Evolutionary conservation across 192 early-diverging fungal species (phyloP).

Genomic region (Obelidium mucronatum): DNA sequence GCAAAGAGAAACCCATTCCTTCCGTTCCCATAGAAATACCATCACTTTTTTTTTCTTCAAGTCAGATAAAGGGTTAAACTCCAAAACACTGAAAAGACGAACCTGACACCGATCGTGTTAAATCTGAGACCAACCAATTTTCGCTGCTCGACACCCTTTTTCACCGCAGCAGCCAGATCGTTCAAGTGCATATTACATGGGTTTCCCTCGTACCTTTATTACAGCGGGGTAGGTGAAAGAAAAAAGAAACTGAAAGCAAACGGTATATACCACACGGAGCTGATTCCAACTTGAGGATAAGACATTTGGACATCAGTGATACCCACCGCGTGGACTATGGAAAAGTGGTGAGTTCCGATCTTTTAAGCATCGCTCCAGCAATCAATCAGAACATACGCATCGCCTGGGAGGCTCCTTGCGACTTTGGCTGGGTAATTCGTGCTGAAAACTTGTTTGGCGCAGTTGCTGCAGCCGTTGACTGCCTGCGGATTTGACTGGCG

Average conservation of each 20-base stretch:
- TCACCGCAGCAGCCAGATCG: constrained; percentile 87
- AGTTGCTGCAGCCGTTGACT: background rate
- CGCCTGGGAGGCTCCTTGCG: constrained; percentile 96
- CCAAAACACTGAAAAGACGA: background rate
- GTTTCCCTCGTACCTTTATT: constrained; percentile 99
- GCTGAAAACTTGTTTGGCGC: constrained; percentile 82
- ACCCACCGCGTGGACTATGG: constrained; percentile 92
- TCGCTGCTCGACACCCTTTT: constrained; percentile 89
- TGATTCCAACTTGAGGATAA: constrained; percentile 95
- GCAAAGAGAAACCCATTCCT: constrained; percentile 97
- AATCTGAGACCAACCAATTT: constrained; percentile 95
- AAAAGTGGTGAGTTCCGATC: too few species aligned
- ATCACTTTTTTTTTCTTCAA: constrained; percentile 56
- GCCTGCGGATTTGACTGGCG: background rate
- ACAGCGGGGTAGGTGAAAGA: background rate
- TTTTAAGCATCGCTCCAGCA: too few species aligned
- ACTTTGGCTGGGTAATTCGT: constrained; percentile 91
- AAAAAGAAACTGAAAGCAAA: constrained; percentile 36
- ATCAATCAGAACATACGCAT: too few species aligned
- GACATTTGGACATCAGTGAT: constrained; percentile 80
- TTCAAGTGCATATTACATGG: constrained; percentile 99
- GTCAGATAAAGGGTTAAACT: background rate
- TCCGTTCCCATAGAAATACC: constrained; percentile 97
- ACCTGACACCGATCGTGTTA: constrained; percentile 95
- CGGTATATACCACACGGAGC: constrained; percentile 92